phyloP scores from a whole-genome alignment of 1,284 basidiomycete genomes.

The Dichomitus squalens region DNA sequence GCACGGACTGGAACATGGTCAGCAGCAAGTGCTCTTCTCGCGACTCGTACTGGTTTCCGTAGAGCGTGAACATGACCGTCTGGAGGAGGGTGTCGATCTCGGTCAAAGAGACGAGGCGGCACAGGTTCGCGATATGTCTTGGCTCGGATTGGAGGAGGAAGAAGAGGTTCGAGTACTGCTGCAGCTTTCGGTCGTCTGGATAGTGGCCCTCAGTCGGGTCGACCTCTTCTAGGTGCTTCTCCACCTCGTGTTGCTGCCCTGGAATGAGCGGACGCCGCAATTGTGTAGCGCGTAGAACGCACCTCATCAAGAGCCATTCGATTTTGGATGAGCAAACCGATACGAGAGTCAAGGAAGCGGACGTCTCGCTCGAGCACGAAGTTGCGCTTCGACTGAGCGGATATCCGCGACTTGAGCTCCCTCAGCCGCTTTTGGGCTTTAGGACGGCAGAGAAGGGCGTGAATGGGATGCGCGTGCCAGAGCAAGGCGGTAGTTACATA shows the following conservation, averaged over 20 bases:
- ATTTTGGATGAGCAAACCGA: slow-evolving; percentile 97
- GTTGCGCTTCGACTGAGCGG: slow-evolving; percentile 98
- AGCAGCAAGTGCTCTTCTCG: slow-evolving; percentile 97
- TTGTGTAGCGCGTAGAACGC: slow-evolving; percentile 32
- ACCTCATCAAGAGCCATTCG: slow-evolving; percentile 96
- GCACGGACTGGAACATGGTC: slow-evolving; percentile 98
- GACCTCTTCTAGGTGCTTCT: slow-evolving; percentile 92
- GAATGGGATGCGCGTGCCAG: neutral
- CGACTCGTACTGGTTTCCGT: slow-evolving; percentile 99
- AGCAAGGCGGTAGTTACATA: slow-evolving; percentile 43
- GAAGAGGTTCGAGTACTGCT: slow-evolving; percentile 98
- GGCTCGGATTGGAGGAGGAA: slow-evolving; percentile 98
- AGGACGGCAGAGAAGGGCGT: neutral
- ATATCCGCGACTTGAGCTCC: slow-evolving; percentile 97
- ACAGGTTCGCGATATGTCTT: slow-evolving; percentile 93
- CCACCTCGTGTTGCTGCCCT: slow-evolving; percentile 86
- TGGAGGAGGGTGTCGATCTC: slow-evolving; percentile 99
- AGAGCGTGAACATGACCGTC: slow-evolving; percentile 99
- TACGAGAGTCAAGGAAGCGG: slow-evolving; percentile 96
- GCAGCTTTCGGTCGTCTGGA: slow-evolving; percentile 90
- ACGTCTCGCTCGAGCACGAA: slow-evolving; percentile 98
- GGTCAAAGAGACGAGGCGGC: slow-evolving; percentile 93
- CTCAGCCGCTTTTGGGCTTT: slow-evolving; percentile 91
- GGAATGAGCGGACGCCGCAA: slow-evolving; percentile 11
- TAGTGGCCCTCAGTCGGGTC: slow-evolving; percentile 88